Base-by-base conservation (phyloP, 805 yeast genomes). In the Pichia cabralensis region DNA sequence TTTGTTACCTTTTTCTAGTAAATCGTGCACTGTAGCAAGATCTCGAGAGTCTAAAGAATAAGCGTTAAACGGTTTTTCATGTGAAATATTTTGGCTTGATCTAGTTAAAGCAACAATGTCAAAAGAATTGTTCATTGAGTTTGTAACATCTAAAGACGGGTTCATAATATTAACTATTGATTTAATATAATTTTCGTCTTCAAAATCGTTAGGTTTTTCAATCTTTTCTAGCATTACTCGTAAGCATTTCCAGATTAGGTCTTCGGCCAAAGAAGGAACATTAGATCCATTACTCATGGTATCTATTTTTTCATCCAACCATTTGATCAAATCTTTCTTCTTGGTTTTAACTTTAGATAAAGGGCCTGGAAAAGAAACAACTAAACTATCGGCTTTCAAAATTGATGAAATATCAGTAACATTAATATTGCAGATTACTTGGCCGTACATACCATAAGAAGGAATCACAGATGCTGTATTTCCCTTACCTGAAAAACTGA, bases 351-450 rank as follows among this genome's bases (percentile, higher is more conserved):
- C 46, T 36, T 66, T 69, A 3, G 63, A 52, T 33, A 84, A 59
- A 0, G 95, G 95, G 0, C 80, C 84, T 1, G 82, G 92, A 53
- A 71, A 80, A 31, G 60, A 60, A 26, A 62, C 62, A 2, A 65
- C 50, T 23, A 80, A 52, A 0, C 85, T 81, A 15, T 47, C 47
- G 0, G 71, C 74, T 1, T 37, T 39, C 9, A 69, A 45, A 4
- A 67, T 42, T 1, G 53, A 36, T 5, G 56, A 59, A 13, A 52
- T 39, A 15, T 56, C 56, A 5, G 47, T 50, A 8, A 76, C 58
- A 1, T 59, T 59, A 6, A 79, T 46, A 3, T 45, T 46, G 14
- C 52, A 47, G 26, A 47, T 46, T 9, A 54, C 48, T 31, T 47
- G 53, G 11, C 57, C 59, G 39, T 53, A 60, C n/a, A 58, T 56